These are phyloP conservation scores for Hypoxylon sp. DNA, from an alignment of 2,329 filamentous ascomycete species.

Conservation along the genomic window DNA sequence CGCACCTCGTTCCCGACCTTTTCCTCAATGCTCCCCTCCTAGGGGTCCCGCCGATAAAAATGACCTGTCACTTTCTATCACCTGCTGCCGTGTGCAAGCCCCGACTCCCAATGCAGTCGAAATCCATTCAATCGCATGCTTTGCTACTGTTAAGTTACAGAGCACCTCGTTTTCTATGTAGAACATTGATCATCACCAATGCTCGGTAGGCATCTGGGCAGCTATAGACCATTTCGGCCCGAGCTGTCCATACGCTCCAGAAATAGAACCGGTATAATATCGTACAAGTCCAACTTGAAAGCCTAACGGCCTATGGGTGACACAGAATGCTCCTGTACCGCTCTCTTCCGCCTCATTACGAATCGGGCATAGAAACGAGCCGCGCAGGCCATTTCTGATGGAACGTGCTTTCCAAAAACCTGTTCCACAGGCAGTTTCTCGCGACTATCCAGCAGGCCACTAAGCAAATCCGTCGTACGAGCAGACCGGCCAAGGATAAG, in stretches of 20 bases:
- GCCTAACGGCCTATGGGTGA: background rate
- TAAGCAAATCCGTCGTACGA: constrained; percentile 10
- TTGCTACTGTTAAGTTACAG: constrained; percentile 17
- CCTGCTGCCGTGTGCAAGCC: constrained; percentile 31
- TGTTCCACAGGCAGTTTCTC: constrained; percentile 39
- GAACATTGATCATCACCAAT: constrained; percentile 20
- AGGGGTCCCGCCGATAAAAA: constrained; percentile 36
- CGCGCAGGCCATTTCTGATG: constrained; percentile 34
- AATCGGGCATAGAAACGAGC: constrained; percentile 36
- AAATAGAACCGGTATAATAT: constrained; percentile 14
- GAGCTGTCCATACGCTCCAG: constrained; percentile 24
- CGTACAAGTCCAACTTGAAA: constrained; percentile 1
- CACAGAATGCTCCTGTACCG: constrained; percentile 20
- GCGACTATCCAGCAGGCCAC: constrained; percentile 31
- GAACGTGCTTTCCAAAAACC: constrained; percentile 25
- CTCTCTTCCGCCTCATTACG: constrained; percentile 22
- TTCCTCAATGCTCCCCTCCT: constrained; percentile 20
- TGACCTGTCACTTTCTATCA: constrained; percentile 39
- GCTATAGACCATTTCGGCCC: constrained; percentile 27
- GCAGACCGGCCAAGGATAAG: constrained; percentile 13
- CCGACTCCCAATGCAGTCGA: constrained; percentile 11
- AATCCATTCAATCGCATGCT: constrained; percentile 23
- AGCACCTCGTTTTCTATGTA: background rate
- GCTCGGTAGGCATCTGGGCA: constrained; percentile 21
- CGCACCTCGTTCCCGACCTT: constrained; percentile 29